phyloP scores from a whole-genome alignment of 2,329 filamentous ascomycete genomes.

The Aspergillus fumigatus region DNA sequence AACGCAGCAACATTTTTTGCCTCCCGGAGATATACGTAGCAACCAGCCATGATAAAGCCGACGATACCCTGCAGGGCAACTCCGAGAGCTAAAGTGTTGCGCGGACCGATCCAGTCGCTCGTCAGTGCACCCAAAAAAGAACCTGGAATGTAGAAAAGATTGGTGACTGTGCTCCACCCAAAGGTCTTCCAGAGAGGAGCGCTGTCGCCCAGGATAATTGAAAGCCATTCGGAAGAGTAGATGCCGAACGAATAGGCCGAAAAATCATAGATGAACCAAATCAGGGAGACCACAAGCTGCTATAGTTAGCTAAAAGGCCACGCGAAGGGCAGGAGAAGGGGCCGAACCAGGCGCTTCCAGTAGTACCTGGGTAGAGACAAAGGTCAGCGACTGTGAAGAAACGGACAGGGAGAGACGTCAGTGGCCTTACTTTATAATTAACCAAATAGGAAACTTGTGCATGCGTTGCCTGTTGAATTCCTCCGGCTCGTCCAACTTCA shows the following conservation, averaged over 20 bases:
- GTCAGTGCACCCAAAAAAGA: conserved; percentile 71
- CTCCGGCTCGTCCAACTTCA: conserved; percentile 73
- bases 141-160: conserved; percentile 83
- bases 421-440: conserved; percentile 44
- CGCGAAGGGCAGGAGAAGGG: neutral
- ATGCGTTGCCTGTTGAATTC: conserved; percentile 69
- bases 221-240: conserved; percentile 63
- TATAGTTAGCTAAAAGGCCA: conserved; percentile 2
- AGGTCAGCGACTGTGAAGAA: conserved; percentile 38
- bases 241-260: conserved; percentile 80
- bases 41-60: conserved; percentile 84
- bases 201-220: conserved; percentile 56
- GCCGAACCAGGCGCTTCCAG: conserved; percentile 59
- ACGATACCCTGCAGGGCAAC: conserved; percentile 70
- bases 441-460: conserved; percentile 52
- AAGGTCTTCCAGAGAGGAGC: conserved; percentile 71
- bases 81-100: conserved; percentile 66
- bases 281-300: conserved; percentile 58
- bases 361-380: conserved; percentile 53
- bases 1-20: conserved; percentile 67
- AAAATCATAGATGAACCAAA: conserved; percentile 90
- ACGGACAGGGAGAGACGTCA: conserved; percentile 21
- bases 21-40: conserved; percentile 66
- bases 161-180: conserved; percentile 85
- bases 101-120: conserved; percentile 74